Evolutionary conservation across 2,329 filamentous ascomycete genomes (phyloP).

Genomic region (Calonectria montana): DNA sequence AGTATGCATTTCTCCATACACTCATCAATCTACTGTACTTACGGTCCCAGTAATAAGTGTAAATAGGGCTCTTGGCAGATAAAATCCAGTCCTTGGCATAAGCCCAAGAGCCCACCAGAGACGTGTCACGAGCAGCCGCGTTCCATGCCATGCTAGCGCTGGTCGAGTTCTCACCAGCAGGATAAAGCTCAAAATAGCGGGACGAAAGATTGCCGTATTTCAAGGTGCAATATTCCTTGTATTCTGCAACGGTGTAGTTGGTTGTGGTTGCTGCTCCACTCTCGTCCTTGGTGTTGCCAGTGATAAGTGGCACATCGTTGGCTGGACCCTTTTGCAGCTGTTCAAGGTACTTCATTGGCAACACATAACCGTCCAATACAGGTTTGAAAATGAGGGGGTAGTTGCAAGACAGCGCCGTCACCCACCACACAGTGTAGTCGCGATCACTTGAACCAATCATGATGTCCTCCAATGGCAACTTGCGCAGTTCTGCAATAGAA

Average conservation of each 20-base stretch:
- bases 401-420: constrained; percentile 3
- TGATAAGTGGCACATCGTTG: constrained; percentile 26
- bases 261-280: neutral
- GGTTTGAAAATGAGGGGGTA: constrained; percentile 14
- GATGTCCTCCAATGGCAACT: constrained; percentile 7
- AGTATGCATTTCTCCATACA: neutral
- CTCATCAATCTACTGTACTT: neutral
- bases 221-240: constrained; percentile 5
- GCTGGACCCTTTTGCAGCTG: constrained; percentile 15
- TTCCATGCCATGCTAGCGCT: constrained; percentile 1
- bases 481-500: constrained; percentile 4
- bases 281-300: constrained; percentile 26
- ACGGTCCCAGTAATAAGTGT: constrained; percentile 17
- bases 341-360: constrained; percentile 20
- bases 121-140: neutral
- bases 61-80: neutral
- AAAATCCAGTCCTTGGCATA: constrained; percentile 6
- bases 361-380: constrained; percentile 14
- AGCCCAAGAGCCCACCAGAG: neutral
- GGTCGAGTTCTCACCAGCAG: neutral
- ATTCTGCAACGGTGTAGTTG: constrained; percentile 16
- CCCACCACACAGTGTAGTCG: constrained; percentile 1
- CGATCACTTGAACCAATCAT: neutral
- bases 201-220: constrained; percentile 8
- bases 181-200: constrained; percentile 5